Conservation (phyloP, 2,329 filamentous ascomycete genomes). For the Diaporthe longicolla region DNA sequence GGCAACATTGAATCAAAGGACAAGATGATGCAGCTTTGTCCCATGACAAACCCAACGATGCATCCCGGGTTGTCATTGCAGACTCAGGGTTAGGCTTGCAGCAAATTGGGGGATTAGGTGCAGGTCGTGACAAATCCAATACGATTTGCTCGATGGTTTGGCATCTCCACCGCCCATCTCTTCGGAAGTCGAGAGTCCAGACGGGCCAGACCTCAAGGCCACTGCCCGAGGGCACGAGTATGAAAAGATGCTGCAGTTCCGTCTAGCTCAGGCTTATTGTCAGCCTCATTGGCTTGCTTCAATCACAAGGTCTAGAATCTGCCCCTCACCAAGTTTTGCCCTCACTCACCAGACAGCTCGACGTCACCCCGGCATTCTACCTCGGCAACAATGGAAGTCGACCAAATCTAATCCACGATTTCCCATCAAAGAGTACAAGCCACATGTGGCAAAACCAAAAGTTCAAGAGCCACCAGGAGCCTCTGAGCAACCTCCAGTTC, state of each 20-base stretch:
- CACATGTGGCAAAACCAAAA: not conserved
- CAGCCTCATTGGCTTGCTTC: not conserved
- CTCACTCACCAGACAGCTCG: not conserved
- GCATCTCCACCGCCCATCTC: not conserved
- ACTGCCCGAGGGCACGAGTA: not conserved
- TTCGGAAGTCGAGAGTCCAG: not conserved
- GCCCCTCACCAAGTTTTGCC: not conserved
- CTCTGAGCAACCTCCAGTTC: not conserved
- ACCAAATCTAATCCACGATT: not conserved
- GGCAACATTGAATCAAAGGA: not conserved
- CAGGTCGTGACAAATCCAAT: not conserved
- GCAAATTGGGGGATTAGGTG: not conserved
- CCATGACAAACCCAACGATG: not conserved
- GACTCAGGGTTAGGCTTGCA: not conserved
- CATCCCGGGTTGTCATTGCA: not conserved
- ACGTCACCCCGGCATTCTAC: not conserved
- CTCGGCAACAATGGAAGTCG: slow-evolving; percentile 17
- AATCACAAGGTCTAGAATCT: not conserved
- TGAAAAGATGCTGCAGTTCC: not conserved
- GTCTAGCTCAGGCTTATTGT: not conserved
- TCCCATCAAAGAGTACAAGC: slow-evolving; percentile 16
- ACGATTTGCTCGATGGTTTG: not conserved
- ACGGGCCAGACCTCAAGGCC: not conserved
- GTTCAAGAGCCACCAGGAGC: not conserved
- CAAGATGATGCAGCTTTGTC: not conserved